Base-by-base conservation (phyloP, 2,329 filamentous ascomycete genomes). In the Graphilbum ipis-grandicollis region DNA sequence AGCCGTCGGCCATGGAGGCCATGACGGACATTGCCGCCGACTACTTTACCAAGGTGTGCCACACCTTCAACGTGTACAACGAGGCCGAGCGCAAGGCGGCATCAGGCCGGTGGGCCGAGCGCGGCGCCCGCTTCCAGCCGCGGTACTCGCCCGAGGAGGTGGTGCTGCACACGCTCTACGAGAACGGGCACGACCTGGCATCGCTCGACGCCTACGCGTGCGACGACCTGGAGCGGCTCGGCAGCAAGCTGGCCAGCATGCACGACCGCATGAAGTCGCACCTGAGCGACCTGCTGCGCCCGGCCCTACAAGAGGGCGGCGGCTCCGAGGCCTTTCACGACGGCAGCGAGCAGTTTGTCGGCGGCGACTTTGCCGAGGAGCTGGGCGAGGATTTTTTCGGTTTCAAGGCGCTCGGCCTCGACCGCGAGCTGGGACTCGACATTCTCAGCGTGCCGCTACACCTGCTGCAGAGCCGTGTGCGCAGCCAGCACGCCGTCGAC, bases 361-460 rank as follows among this genome's bases (percentile, higher is more conserved):
- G 82, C 33, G 90, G 90, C 43, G 90, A 98, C 56, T 98, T 98
- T 54, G 90, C 90, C 1, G 90, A 94, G 53, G 90, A 98, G 48
- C 79, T 98, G 12, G 88, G 86, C 42, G 90, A 98, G 62, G 90
- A 98, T 59, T 98, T 94, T 69, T 98, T 98, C 51, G 90, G 90
- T 21, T 96, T 98, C 70, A 86, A 85, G 52, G 86, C 93, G 41
- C 71, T 98, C 33, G 90, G 90, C 31, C 68, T 98, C 40, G 85
- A 93, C 50, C 79, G 76, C 47, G 90, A 98, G 53, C 79, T 96
- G 52, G 86, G 86, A 15, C 67, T 90, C 43, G 78, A 88, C 23
- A 80, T 80, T 46, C 71, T 96, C 42, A 86, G 82, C 37, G 90
- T 98, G 26, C 90, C 92, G 19, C 67, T 98, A 40, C 90, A 98